A percentile compares a stretch with the other conserved stretches of the same genome.
Conservation (phyloP, 352 stramenopile genomes). For the Phytopythium delawarense region DNA sequence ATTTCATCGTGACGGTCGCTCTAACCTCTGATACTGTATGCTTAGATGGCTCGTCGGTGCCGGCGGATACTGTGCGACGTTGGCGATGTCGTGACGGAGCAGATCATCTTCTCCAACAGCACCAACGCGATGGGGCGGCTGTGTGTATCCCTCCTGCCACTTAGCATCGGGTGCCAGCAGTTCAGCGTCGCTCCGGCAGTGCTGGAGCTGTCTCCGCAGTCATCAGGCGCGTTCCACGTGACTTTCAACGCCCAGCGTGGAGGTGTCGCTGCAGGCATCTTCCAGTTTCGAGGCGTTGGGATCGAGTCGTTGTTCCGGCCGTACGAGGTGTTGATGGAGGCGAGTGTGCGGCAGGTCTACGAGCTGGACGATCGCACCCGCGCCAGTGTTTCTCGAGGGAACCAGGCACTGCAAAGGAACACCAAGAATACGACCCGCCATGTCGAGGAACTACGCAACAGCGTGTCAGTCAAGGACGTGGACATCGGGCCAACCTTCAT, state of each 20-base stretch:
- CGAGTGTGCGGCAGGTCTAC: conserved; percentile 49
- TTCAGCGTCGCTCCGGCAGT: conserved; percentile 76
- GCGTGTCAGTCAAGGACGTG: conserved; percentile 37
- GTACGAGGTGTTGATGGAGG: conserved; percentile 84
- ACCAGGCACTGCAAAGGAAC: background rate
- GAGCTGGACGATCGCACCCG: conserved; percentile 19
- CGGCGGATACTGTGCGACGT: conserved; percentile 66
- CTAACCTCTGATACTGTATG: background rate
- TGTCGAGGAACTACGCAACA: conserved; percentile 49
- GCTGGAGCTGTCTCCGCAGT: conserved; percentile 57
- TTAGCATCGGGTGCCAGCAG: conserved; percentile 82
- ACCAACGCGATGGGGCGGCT: conserved; percentile 53
- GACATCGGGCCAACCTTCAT: conserved; percentile 60
- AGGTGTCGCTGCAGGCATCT: conserved; percentile 75
- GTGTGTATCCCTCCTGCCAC: conserved; percentile 71
- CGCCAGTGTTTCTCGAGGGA: background rate
- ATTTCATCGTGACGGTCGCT: background rate
- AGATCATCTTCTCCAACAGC: conserved; percentile 75
- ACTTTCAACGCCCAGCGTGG: conserved; percentile 54
- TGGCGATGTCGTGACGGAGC: conserved; percentile 66
- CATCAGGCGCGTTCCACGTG: conserved; percentile 61
- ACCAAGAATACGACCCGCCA: background rate
- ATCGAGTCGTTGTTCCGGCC: conserved; percentile 55
- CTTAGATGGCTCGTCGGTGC: conserved; percentile 52
- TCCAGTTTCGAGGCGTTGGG: conserved; percentile 79